phyloP scores from a whole-genome alignment of 2,329 filamentous ascomycete species.

The Xylariomycetidae sp. region DNA sequence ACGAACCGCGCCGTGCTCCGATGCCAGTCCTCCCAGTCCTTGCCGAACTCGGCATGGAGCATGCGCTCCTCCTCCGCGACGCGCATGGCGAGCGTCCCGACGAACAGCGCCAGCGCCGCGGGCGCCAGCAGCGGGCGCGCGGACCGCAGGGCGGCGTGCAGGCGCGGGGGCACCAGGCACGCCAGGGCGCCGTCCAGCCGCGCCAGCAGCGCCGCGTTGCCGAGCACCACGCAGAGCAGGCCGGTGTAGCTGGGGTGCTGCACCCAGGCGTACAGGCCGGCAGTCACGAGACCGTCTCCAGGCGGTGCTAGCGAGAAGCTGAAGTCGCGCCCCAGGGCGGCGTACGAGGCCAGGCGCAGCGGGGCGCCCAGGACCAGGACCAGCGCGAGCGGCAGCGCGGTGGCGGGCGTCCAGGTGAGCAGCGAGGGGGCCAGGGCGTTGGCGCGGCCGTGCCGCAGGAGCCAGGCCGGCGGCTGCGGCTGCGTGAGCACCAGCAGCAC shows the following conservation, averaged over 20 bases:
- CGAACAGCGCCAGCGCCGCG: constrained; percentile 17
- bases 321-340: constrained; percentile 42
- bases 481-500: constrained; percentile 13
- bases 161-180: constrained; percentile 31
- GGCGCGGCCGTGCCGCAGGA: constrained; percentile 24
- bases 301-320: constrained; percentile 46
- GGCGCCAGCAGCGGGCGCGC: constrained; percentile 4
- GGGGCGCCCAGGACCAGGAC: constrained; percentile 26
- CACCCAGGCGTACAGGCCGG: constrained; percentile 41
- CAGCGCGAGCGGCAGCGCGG: constrained; percentile 27
- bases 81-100: constrained; percentile 26
- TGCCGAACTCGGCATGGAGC: constrained; percentile 39
- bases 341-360: constrained; percentile 31
- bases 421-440: constrained; percentile 26
- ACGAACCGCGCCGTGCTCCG: constrained; percentile 41
- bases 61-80: constrained; percentile 45
- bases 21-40: constrained; percentile 44
- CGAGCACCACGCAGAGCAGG: constrained; percentile 27
- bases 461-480: constrained; percentile 15
- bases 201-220: constrained; percentile 27
- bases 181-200: constrained; percentile 32
- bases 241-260: constrained; percentile 50
- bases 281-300: constrained; percentile 37
- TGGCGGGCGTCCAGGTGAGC: constrained; percentile 31
- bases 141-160: constrained; percentile 7